Evolutionary conservation across 371 early-diverging fungal genomes (phyloP), one percentile per base, ranked within the genome.

Genomic region (Blastocladiella emersonii): DNA sequence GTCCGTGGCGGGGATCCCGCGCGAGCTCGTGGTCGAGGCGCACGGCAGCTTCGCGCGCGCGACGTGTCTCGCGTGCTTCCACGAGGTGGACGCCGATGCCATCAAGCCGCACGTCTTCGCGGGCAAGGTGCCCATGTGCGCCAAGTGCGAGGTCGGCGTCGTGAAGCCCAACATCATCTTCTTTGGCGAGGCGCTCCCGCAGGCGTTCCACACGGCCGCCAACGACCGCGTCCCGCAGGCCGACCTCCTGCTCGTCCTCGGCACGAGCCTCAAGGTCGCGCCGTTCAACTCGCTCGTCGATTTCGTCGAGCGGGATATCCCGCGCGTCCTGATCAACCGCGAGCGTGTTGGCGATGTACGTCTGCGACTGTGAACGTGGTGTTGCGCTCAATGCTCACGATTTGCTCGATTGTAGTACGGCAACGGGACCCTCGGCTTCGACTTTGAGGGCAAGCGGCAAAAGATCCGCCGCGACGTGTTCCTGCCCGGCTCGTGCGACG

Each of bases 141-240:
- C 61, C 25, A 30, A 68, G 17, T 93, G 92, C 70, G 66, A 72
- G 44, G 41, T 64, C 34, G 83, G 85, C 17, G 72, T 87, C 30
- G 82, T 96, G 65, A 96, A 96, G 68, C 95, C 95, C 2, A 86
- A 91, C 65, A 97, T 97, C 61, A 88, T 89, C 0, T 97, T 97
- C 66, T 97, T 97, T 73, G 95, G 95, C 25, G 93, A 97, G 70
- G 68, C 73, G 34, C 77, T 97, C 55, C 97, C 97, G 7, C 61
- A 72, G 2, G 80, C 85, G 45, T 95, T 93, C 67, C 82, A 83
- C n/a, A 23, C 5, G 34, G 36, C 43, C 53, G 25, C 30, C 17
- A 13, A n/a, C 1, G 30, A 85, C 76, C 89, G 88, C 64, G 85
- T 89, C 68, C 70, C 73, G 25, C 51, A 68, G 17, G 88, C 90